Conservation (phyloP, 352 stramenopile species). For the Phytopythium vexans region DNA sequence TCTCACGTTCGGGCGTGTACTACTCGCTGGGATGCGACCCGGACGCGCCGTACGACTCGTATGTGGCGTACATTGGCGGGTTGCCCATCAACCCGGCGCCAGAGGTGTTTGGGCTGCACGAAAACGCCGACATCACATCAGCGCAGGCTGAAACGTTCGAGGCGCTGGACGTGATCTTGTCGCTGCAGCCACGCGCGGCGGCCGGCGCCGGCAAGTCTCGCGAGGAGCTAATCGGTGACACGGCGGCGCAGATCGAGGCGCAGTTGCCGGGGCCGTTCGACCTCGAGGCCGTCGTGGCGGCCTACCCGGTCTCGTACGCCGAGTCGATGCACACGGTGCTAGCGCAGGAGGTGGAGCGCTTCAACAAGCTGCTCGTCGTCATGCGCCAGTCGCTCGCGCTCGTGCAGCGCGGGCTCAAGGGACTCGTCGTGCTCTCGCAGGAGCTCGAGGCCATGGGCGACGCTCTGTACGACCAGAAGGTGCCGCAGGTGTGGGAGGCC, state of each 20-base stretch:
- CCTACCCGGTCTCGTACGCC: constrained; percentile 89
- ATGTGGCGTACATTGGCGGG: constrained; percentile 93
- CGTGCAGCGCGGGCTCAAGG: constrained; percentile 71
- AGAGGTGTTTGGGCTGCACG: constrained; percentile 94
- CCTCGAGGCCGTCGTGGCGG: constrained; percentile 69
- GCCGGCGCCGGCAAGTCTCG: constrained; percentile 58
- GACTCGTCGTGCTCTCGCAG: constrained; percentile 83
- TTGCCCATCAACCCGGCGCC: constrained; percentile 89
- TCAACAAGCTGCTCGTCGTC: constrained; percentile 73
- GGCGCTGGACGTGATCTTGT: constrained; percentile 84
- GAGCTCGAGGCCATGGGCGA: constrained; percentile 87
- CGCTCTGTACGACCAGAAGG: constrained; percentile 86
- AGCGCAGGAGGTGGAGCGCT: constrained; percentile 83
- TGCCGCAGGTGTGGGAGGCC: constrained; percentile 84
- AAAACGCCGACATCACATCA: constrained; percentile 93
- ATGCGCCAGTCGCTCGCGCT: constrained; percentile 66
- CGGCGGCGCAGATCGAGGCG: constrained; percentile 64
- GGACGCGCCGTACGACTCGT: constrained; percentile 68
- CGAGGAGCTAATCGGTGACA: constrained; percentile 76
- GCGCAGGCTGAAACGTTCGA: constrained; percentile 87
- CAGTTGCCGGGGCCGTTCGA: constrained; percentile 67
- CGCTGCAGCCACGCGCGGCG: constrained; percentile 73
- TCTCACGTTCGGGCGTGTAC: constrained; percentile 86
- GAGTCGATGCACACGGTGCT: constrained; percentile 97
- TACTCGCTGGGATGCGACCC: constrained; percentile 74